phyloP scores from a whole-genome alignment of 148 eudicot species.

The Fagopyrum homotropicum region DNA sequence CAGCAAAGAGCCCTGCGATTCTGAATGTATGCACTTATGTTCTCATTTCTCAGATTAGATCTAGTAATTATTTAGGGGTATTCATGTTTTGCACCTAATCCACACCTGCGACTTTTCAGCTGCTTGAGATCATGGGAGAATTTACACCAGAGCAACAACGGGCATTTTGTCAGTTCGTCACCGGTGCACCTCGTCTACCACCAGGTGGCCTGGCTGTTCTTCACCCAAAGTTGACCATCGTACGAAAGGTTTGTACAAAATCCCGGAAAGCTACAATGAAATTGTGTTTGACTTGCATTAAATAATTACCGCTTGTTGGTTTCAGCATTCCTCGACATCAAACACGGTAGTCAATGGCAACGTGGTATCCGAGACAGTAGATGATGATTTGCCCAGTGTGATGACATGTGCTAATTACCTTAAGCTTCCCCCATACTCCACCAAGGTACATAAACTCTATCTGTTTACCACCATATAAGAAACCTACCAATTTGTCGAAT shows the following conservation, averaged over 20 bases:
- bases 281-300: not conserved
- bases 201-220: slow-evolving; percentile 94
- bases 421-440: slow-evolving; percentile 98
- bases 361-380: slow-evolving; percentile 52
- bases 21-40: slow-evolving; percentile 36
- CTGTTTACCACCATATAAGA: not conserved
- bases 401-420: slow-evolving; percentile 99
- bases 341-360: slow-evolving; percentile 11
- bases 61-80: too few relatives aligned
- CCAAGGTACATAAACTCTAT: slow-evolving; percentile 41
- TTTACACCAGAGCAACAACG: slow-evolving; percentile 90
- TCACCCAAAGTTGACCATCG: slow-evolving; percentile 92
- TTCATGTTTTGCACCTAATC: too few relatives aligned
- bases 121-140: slow-evolving; percentile 95
- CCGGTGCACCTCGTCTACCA: slow-evolving; percentile 98
- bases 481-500: not conserved
- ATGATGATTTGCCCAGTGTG: slow-evolving; percentile 95
- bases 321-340: slow-evolving; percentile 16
- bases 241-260: slow-evolving; percentile 59
- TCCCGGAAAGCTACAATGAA: not conserved
- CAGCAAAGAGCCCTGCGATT: slow-evolving; percentile 92
- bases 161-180: slow-evolving; percentile 96
- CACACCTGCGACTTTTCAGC: slow-evolving; percentile 25
- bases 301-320: not conserved
- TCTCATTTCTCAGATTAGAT: too few relatives aligned